These are phyloP conservation scores for Lactifluus rugatus DNA, from an alignment of 768 basidiomycete genomes.

Conservation along the genomic window DNA sequence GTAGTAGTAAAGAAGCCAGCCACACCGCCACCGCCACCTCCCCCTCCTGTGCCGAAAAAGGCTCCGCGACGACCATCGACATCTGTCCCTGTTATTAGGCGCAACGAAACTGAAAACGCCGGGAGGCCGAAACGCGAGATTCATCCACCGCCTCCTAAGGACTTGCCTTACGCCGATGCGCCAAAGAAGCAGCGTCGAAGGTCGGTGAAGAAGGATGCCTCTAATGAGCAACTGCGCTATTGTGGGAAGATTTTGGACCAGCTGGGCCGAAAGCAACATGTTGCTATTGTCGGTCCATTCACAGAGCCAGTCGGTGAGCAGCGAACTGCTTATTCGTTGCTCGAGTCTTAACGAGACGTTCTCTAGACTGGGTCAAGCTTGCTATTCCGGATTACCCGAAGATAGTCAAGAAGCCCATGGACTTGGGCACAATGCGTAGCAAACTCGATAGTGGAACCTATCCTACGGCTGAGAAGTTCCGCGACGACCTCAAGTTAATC, in stretches of 20 bases:
- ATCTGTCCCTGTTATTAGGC: constrained; percentile 73
- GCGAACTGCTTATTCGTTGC: not conserved
- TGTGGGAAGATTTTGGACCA: constrained; percentile 68
- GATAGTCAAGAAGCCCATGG: constrained; percentile 93
- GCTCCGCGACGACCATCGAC: constrained; percentile 62
- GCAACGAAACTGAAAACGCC: constrained; percentile 51
- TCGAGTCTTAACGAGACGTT: not conserved
- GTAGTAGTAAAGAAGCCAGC: constrained; percentile 36
- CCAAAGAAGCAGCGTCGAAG: constrained; percentile 60
- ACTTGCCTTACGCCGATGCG: constrained; percentile 70
- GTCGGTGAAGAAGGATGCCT: constrained; percentile 52
- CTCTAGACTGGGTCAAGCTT: constrained; percentile 63
- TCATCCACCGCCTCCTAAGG: constrained; percentile 90
- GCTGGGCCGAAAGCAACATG: constrained; percentile 71
- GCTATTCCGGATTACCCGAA: constrained; percentile 79
- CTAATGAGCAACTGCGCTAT: constrained; percentile 79
- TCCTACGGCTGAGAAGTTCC: constrained; percentile 66
- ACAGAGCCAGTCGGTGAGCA: constrained; percentile 87
- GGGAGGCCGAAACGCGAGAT: constrained; percentile 96
- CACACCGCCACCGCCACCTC: constrained; percentile 30
- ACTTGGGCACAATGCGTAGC: constrained; percentile 77
- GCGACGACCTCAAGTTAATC: constrained; percentile 90
- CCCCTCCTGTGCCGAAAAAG: constrained; percentile 36
- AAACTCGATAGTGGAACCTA: constrained; percentile 79
- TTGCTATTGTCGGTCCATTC: constrained; percentile 67